These are phyloP conservation scores for Malus asiatica DNA, from an alignment of 306 rosid genomes.

Conservation along the genomic window DNA sequence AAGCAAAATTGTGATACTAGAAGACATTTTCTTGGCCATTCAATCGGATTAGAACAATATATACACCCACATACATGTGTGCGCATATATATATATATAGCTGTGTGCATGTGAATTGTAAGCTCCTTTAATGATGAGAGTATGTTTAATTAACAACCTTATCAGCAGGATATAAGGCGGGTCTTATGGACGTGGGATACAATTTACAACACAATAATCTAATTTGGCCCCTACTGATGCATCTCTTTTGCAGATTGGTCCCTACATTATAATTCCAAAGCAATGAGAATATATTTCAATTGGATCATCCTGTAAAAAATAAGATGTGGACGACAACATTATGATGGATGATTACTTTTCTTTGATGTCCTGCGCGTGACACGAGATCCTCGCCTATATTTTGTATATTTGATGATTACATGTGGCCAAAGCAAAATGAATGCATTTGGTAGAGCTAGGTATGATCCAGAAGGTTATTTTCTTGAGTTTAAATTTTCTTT, in stretches of 20 bases:
- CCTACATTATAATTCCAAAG: not conserved
- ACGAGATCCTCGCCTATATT: not conserved
- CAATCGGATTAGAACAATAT: not conserved
- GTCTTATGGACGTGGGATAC: constrained; percentile 12
- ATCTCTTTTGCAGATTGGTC: not conserved
- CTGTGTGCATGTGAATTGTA: constrained; percentile 7
- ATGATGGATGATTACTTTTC: constrained; percentile 20
- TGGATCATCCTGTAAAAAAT: not conserved
- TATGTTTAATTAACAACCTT: not conserved
- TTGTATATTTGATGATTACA: not conserved
- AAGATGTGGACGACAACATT: constrained; percentile 1
- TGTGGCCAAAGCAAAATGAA: not conserved
- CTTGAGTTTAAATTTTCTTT: no score
- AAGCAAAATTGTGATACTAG: constrained; percentile 18
- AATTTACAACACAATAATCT: constrained; percentile 11
- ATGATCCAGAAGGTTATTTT: not conserved
- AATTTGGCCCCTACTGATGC: constrained; percentile 24
- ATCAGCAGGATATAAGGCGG: constrained; percentile 32
- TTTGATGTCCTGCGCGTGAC: not conserved
- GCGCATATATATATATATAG: not conserved
- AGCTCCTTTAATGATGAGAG: not conserved
- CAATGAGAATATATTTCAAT: not conserved
- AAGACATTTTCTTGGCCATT: constrained; percentile 31
- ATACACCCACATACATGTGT: not conserved
- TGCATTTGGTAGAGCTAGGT: not conserved